Base-by-base conservation (phyloP, 1,284 basidiomycete genomes). In the Pterulicium gracile region DNA sequence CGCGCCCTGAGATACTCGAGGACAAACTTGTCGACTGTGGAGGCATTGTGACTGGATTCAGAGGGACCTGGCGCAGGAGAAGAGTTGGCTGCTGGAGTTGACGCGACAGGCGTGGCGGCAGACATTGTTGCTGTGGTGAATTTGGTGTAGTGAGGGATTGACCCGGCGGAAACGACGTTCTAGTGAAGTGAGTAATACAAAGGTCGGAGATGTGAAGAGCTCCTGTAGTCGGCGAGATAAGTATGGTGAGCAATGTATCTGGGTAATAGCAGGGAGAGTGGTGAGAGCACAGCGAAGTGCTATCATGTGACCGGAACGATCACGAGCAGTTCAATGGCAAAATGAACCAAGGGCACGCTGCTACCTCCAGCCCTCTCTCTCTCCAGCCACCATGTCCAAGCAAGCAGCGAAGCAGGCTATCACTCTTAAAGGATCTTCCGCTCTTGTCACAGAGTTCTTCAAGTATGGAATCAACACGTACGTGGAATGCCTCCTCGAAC, bases 401-500 rank as follows among this genome's bases (percentile, higher is more conserved):
- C 83, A 87, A 66, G 76, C 78, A 46, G 77, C 76, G 17, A 75
- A 77, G 39, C 81, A 87, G 52, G 77, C 83, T 3, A 94, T 96
- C 55, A 94, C 91, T 1, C 83, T 99, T 63, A 95, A 97, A 60
- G 96, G 96, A 1, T 96, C 91, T 0, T 92, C 91, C 0, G 79
- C 83, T 41, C 75, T 98, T n/a, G 94, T 98, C 47, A 95, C 92
- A 13, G 96, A 99, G 60, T 98, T 98, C 73, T 98, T 99, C 75
- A 94, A 95, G 70, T 98, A 92, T 65, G 87, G 89, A 18, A 90
- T 94, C 52, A 95, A 95, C 69, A 89, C 85, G 90, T 92, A 58
- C 52, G 86, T 72, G 32, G 40, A 14, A 15, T 47, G 21, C 40
- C 42, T 42, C 17, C 43, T 44, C 34, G 47, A 35, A 35, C 27